Conservation (phyloP, 2,329 filamentous ascomycete species). For the Stagonosporopsis rhizophila region DNA sequence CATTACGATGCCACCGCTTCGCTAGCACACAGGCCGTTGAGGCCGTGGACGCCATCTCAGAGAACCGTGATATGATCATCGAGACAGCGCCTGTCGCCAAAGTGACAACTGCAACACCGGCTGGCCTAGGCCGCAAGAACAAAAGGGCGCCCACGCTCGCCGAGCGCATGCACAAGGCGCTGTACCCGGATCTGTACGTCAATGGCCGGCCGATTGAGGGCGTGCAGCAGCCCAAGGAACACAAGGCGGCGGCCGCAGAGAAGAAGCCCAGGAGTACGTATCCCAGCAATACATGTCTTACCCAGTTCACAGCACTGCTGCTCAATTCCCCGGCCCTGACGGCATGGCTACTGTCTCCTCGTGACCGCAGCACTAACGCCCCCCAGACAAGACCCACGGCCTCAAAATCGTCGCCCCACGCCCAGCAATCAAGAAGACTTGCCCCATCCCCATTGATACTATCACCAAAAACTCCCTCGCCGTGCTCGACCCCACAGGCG, state of each 20-base stretch:
- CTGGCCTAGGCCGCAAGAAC: not conserved
- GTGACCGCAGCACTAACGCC: conserved; percentile 4
- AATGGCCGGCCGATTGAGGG: conserved; percentile 9
- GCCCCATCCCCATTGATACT: conserved; percentile 71
- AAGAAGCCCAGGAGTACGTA: conserved; percentile 20
- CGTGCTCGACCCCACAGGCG: conserved; percentile 82
- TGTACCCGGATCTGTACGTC: conserved; percentile 25
- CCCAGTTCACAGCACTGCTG: not conserved
- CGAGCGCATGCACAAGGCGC: conserved; percentile 30
- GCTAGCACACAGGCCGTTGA: conserved; percentile 31
- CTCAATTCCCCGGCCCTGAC: too few relatives aligned
- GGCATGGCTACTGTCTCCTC: not conserved
- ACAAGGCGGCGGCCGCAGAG: conserved; percentile 2
- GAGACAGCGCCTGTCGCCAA: conserved; percentile 10
- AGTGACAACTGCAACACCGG: not conserved
- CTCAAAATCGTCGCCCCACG: conserved; percentile 59
- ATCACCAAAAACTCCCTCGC: conserved; percentile 74
- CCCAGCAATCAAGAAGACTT: conserved; percentile 61
- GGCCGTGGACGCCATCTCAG: conserved; percentile 16
- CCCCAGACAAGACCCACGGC: conserved; percentile 38
- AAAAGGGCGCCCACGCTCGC: conserved; percentile 9
- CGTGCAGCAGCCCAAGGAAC: conserved; percentile 4
- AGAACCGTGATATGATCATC: conserved; percentile 19
- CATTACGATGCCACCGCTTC: conserved; percentile 27
- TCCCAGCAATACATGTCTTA: not conserved